Evolutionary conservation across 176 grass and related monocot species (phyloP), one percentile per base, ranked within the genome.

Genomic region (Dactylis glomerata): DNA sequence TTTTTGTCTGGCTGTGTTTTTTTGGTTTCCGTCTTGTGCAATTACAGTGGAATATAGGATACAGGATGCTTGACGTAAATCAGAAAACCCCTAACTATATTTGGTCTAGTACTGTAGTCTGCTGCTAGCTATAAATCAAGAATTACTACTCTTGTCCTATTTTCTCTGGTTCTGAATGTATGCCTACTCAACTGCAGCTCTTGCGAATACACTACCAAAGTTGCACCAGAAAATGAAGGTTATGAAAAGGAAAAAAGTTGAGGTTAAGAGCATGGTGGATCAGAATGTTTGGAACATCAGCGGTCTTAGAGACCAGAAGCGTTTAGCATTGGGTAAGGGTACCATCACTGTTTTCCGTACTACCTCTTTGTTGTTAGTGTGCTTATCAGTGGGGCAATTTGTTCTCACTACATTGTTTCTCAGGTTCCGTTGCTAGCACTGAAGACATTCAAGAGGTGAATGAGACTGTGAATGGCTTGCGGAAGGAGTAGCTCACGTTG

Each of bases 201-300:
- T 90, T 31, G 56, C 12, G 16, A 86, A 90, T 9, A 81, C 67
- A 38, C 79, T 86, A 57, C 80, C 84, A 6, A 34, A 66, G 30
- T 58, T 86, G 57, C 79, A 83, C 56, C 56, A 83, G 79, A 86
- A 90, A 74, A 36, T 83, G 41, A 23, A 73, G 51, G 80, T 14
- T 20, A 15, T 90, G 84, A 74, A 79, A 14, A 83, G 85, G 67
- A 83, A 83, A 74, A 79, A 37, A 20, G 75, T 31, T 36, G 79
- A 22, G 22, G 24, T 52, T 46, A 51, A 27, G 46, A 56, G 8
- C 47, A 57, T 30, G 45, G 10, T 47, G 5, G 45, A 14, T 73
- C 15, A 80, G 84, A 72, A 36, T 61, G 68, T 65, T 67, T 73
- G 67, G 56, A 73, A 36, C 34, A 5, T 14, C 65, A 74, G 64